phyloP scores from a whole-genome alignment of 169 alveolate species.

The Plasmodium gonderi region DNA sequence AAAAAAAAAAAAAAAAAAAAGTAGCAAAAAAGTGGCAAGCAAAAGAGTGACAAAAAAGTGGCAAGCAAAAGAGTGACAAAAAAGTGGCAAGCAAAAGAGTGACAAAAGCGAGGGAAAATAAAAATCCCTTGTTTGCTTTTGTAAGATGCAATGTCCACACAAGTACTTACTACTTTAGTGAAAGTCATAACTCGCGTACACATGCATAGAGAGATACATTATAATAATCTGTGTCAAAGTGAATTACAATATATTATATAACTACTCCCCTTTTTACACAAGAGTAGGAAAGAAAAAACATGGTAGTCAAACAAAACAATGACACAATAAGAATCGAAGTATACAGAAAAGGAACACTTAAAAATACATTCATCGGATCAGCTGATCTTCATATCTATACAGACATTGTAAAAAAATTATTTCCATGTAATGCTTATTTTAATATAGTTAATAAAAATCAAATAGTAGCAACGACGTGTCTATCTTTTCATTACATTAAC shows the following conservation, averaged over 20 bases:
- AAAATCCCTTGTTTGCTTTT: too few species aligned
- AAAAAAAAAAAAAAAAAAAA: neutral
- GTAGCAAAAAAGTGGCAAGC: neutral
- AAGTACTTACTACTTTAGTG: too few species aligned
- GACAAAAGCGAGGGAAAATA: neutral
- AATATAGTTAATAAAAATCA: slow-evolving; percentile 53
- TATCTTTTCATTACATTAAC: slow-evolving; percentile 58
- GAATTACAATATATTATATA: too few species aligned
- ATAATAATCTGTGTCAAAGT: too few species aligned
- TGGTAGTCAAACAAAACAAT: slow-evolving; percentile 60
- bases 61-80: neutral
- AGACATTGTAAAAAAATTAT: slow-evolving; percentile 48
- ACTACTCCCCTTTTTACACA: neutral
- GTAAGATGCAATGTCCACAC: too few species aligned
- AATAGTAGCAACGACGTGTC: slow-evolving; percentile 44
- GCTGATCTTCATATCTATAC: slow-evolving; percentile 53
- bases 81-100: neutral
- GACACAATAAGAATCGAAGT: slow-evolving; percentile 24
- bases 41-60: neutral
- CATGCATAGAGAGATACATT: too few species aligned
- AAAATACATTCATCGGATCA: slow-evolving; percentile 59
- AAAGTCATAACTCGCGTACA: too few species aligned
- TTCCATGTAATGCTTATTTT: slow-evolving; percentile 42
- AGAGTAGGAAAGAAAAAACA: slow-evolving; percentile 64
- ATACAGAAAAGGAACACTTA: slow-evolving; percentile 60